phyloP scores from a whole-genome alignment of 352 stramenopile species.

The Phytophthora crassamura region DNA sequence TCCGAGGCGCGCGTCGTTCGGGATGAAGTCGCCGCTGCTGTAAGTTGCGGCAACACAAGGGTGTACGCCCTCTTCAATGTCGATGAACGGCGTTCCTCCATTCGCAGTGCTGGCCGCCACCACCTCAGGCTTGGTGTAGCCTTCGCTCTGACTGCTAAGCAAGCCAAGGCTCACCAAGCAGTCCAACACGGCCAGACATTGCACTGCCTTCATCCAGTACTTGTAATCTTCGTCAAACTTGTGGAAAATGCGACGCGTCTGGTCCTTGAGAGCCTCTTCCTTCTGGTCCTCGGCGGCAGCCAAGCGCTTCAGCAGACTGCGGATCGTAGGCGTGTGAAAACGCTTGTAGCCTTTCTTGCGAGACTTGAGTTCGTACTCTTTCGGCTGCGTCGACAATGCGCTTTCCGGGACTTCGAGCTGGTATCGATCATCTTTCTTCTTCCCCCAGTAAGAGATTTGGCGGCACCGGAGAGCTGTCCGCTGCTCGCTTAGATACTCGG shows the following conservation, averaged over 20 bases:
- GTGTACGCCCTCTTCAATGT: constrained; percentile 95
- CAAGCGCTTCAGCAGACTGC: constrained; percentile 80
- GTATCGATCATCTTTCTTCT: constrained; percentile 96
- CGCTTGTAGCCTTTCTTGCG: constrained; percentile 94
- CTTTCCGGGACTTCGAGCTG: constrained; percentile 94
- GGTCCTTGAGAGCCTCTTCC: constrained; percentile 86
- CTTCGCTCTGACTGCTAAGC: constrained; percentile 93
- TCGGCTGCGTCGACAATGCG: constrained; percentile 85
- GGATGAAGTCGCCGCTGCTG: constrained; percentile 93
- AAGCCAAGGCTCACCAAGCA: constrained; percentile 95
- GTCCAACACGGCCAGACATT: constrained; percentile 95
- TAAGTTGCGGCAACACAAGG: constrained; percentile 92
- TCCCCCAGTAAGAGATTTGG: constrained; percentile 95
- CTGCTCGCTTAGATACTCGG: constrained; percentile 90
- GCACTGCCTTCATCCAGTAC: constrained; percentile 94
- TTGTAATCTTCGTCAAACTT: constrained; percentile 96
- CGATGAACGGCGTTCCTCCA: constrained; percentile 71
- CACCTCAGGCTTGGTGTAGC: constrained; percentile 93
- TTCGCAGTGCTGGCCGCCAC: constrained; percentile 69
- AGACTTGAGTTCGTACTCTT: constrained; percentile 95
- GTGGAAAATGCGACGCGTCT: constrained; percentile 94
- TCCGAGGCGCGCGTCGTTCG: constrained; percentile 96
- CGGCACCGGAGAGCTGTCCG: constrained; percentile 78
- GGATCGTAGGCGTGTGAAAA: constrained; percentile 91
- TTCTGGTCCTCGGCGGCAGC: constrained; percentile 80